Percentiles rank a stretch among this genome's conserved stretches.
phyloP scores from a whole-genome alignment of 179 eudicot species.

The Corrigiola litoralis region DNA sequence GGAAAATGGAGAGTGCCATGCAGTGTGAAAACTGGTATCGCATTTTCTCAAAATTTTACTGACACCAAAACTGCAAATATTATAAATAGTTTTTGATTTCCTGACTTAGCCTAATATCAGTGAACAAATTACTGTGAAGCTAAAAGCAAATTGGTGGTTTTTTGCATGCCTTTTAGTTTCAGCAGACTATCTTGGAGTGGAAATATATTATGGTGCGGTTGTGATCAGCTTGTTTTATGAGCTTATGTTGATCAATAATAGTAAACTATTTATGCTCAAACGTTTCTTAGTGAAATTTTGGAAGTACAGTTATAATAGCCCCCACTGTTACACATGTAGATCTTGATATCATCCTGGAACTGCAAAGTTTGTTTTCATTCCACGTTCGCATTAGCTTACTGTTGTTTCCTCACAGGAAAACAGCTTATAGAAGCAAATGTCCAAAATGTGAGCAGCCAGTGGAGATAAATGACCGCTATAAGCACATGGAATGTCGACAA shows the following conservation, averaged over 20 bases:
- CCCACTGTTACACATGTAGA: too few species aligned
- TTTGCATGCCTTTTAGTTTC: too few species aligned
- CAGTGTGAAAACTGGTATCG: conserved; percentile 14
- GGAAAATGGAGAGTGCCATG: background rate
- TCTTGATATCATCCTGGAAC: too few species aligned
- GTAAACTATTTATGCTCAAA: too few species aligned
- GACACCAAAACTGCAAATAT: background rate
- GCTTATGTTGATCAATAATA: too few species aligned
- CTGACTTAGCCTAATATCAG: background rate
- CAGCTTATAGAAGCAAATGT: conserved; percentile 1
- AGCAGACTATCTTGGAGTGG: too few species aligned
- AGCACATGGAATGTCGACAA: background rate
- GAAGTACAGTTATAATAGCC: too few species aligned
- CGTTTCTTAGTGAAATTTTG: too few species aligned
- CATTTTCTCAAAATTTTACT: background rate
- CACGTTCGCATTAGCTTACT: background rate
- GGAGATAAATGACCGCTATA: background rate
- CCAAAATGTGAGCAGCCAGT: conserved; percentile 9
- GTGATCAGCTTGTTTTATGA: too few species aligned
- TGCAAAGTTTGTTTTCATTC: background rate
- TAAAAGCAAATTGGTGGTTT: too few species aligned
- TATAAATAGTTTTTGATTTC: background rate
- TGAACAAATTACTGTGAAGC: too few species aligned
- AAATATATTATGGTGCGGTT: too few species aligned
- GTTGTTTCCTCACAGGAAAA: conserved; percentile 4